Conservation (phyloP, 31 red algal species). For the Porphyra umbilicalis region DNA sequence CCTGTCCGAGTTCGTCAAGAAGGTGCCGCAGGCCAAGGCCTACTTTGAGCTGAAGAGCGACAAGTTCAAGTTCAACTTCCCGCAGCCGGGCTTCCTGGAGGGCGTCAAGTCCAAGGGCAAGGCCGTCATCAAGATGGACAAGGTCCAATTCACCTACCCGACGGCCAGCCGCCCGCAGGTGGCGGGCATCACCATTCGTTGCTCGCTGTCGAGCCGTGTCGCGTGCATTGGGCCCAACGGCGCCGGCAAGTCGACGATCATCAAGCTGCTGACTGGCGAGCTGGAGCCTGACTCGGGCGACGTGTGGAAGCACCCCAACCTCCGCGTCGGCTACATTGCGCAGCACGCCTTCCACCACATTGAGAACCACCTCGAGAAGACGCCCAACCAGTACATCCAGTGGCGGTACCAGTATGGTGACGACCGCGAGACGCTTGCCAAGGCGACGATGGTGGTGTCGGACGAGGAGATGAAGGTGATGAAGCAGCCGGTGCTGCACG, state of each 20-base stretch:
- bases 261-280: conserved; percentile 72
- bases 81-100: conserved; percentile 61
- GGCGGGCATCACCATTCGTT: conserved; percentile 58
- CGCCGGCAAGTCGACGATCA: conserved; percentile 83
- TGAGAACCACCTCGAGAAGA: conserved; percentile 70
- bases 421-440: conserved; percentile 45
- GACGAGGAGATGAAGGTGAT: conserved; percentile 63
- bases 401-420: conserved; percentile 72
- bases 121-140: conserved; percentile 84
- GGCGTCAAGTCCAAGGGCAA: conserved; percentile 82
- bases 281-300: conserved; percentile 51
- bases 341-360: conserved; percentile 85
- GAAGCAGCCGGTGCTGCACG: conserved; percentile 42
- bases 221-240: conserved; percentile 94
- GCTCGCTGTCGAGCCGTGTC: conserved; percentile 55
- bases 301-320: conserved; percentile 76
- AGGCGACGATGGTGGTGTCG: conserved; percentile 53
- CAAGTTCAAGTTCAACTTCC: conserved; percentile 74
- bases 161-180: conserved; percentile 45
- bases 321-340: conserved; percentile 66
- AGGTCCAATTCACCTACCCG: conserved; percentile 61
- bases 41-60: conserved; percentile 70
- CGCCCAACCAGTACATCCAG: conserved; percentile 68
- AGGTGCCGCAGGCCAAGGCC: conserved; percentile 54
- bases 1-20: conserved; percentile 73